Evolutionary conservation across 768 basidiomycete genomes (phyloP), one percentile per base, ranked within the genome.

Genomic region (Tricholoma sp.): DNA sequence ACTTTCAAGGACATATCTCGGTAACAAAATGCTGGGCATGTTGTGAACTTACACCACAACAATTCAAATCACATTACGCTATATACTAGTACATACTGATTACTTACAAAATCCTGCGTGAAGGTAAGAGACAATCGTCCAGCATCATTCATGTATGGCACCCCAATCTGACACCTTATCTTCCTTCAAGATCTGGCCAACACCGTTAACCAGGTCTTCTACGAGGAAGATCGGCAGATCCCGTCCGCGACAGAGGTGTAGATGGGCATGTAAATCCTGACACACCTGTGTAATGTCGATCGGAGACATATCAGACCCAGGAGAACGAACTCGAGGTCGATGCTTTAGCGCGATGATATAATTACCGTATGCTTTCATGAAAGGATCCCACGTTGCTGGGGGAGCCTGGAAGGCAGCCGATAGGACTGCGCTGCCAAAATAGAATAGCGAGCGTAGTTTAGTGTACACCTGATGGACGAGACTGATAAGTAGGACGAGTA

Each of bases 391-490:
- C 8, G 6, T 28, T 8, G 57, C 31, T 15, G 52, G 57, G 4
- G 52, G 52, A 12, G 2, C 29, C 52, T 53, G 52, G 3, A 33
- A 31, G 11, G 57, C 57, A 24, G 20, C 57, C 4, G 3, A 32
- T 8, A 13, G 18, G 20, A 57, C 24, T 8, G 52, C 57, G 36
- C 52, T 39, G 24, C 52, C 18, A 18, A 57, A 57, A 29, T 53
- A 41, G 36, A 49, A 57, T 17, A 57, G 47, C 8, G 52, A 57
- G 34, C 57, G 52, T 33, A 57, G 39, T 52, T 42, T 57, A 15
- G 7, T 52, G 48, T 57, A 50, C 10, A 53, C 39, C 37, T 53
- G 52, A 32, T 49, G 24, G 29, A 31, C 15, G 20, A 57, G 37
- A 57, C 57, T 57, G 44, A 32, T 20, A 10, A 4, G 15, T 15